Evolutionary conservation across 2,329 filamentous ascomycete genomes (phyloP).

Genomic region (Sporothrix pallida): DNA sequence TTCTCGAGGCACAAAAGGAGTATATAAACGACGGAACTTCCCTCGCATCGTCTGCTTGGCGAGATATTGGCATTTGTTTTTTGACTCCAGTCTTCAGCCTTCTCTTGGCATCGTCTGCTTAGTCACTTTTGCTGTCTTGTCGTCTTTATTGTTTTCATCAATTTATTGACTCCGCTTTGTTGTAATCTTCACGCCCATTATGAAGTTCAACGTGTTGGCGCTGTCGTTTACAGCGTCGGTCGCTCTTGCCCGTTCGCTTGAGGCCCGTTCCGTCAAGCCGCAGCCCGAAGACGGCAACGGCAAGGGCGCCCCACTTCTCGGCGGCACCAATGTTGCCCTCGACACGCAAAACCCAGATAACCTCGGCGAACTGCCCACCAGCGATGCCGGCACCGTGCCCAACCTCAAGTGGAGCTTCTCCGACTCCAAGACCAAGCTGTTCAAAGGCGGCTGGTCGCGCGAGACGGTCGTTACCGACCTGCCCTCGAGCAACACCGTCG

Average conservation of each 20-base stretch:
- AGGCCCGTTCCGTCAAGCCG: conserved; percentile 43
- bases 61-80: background rate
- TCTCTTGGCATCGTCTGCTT: background rate
- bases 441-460: conserved; percentile 69
- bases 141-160: background rate
- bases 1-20: no score
- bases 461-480: conserved; percentile 71
- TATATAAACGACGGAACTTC: conserved; percentile 1
- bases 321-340: conserved; percentile 66
- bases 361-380: conserved; percentile 63
- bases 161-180: no score
- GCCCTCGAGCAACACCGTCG: conserved; percentile 68
- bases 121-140: no score
- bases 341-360: conserved; percentile 69
- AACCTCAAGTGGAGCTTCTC: conserved; percentile 75
- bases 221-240: background rate
- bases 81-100: background rate
- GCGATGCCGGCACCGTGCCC: conserved; percentile 65
- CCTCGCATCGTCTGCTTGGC: conserved; percentile 6
- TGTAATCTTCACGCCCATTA: background rate
- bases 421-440: conserved; percentile 66
- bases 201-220: conserved; percentile 2
- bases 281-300: conserved; percentile 62
- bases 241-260: conserved; percentile 16
- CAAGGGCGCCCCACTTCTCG: conserved; percentile 63